Base-by-base conservation (phyloP, 73 alveolate genomes). In the Paramecium biaurelia region DNA sequence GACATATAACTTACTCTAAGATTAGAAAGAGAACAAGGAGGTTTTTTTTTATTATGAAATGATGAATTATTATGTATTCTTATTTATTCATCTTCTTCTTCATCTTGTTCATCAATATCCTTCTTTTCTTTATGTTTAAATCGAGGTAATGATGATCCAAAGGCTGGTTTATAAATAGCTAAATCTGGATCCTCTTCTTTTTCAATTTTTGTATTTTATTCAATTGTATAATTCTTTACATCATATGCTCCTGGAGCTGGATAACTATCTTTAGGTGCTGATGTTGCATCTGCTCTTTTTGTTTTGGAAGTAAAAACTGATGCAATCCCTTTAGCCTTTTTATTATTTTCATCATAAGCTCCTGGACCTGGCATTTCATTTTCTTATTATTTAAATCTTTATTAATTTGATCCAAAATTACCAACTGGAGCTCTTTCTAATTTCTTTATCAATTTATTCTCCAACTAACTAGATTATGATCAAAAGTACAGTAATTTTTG, bases 101-200 rank as follows among this genome's bases (percentile, higher is more conserved):
- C 58, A 30, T 70, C 85, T 38, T 70, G 58, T 32, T 70, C 23
- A 30, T 70, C 85, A 0, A 30, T 70, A 21, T 35, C 35, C 32
- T 38, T 41, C 30, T 57, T 37, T 8, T 70, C 84, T 21, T 43
- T 43, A 9, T 70, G 47, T 41, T n/a, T 20, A 38, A 88, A 88
- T 70, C 93, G 70, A 30, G 68, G 88, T 28, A 68, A 59, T 43
- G 90, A 43, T 38, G 89, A 43, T 21, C 86, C 86, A 70, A 88
- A 88, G 1, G 85, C 90, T 23, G 86, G 93, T 63, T 88, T 88
- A 82, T 70, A 38, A 18, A 76, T 38, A 0, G 72, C 70, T 28
- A 76, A 41, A 76, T 76, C 89, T 7, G 67, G 67, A 76, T 76
- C 89, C 11, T 76, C 89, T 45, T 76, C 89, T 5, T 42, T 42